phyloP scores from a whole-genome alignment of 176 grass and related monocot genomes.

The Avena sativa region DNA sequence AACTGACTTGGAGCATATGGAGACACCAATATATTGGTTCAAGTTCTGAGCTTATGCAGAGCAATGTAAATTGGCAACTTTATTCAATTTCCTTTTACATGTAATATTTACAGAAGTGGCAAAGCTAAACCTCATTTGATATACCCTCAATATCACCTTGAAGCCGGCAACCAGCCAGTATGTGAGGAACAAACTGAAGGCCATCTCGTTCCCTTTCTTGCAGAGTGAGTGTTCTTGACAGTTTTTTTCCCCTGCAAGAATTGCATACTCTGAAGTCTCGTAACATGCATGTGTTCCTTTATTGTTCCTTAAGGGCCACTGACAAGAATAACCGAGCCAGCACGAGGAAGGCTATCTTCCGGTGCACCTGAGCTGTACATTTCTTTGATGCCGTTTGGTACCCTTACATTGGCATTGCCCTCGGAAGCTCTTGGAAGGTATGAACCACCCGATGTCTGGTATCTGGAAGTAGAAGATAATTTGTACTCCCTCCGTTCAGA shows the following conservation, averaged over 20 bases:
- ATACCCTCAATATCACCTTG: neutral
- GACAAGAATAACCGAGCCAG: conserved; percentile 87
- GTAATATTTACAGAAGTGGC: too few relatives aligned
- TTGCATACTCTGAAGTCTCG: neutral
- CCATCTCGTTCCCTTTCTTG: conserved; percentile 82
- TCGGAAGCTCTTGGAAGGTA: too few relatives aligned
- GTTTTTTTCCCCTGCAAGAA: neutral
- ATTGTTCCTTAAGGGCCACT: conserved; percentile 66
- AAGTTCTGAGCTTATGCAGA: conserved; percentile 66
- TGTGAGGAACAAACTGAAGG: conserved; percentile 88
- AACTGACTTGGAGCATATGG: conserved; percentile 63
- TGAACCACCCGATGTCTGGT: too few relatives aligned
- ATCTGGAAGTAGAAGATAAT: too few relatives aligned
- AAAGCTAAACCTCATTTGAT: too few relatives aligned
- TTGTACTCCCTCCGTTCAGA: too few relatives aligned
- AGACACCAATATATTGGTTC: conserved; percentile 62
- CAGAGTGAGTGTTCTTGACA: conserved; percentile 50
- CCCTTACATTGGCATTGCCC: neutral
- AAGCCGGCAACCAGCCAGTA: conserved; percentile 52
- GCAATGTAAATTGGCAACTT: neutral
- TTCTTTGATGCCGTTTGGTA: conserved; percentile 14
- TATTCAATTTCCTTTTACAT: too few relatives aligned
- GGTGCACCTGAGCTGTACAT: conserved; percentile 88
- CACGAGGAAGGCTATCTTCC: conserved; percentile 74
- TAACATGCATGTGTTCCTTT: neutral